A percentile compares a stretch with the other conserved stretches of the same genome.
Evolutionary conservation across 75 land plant genomes (phyloP).

Genomic region (Larix kaempferi): DNA sequence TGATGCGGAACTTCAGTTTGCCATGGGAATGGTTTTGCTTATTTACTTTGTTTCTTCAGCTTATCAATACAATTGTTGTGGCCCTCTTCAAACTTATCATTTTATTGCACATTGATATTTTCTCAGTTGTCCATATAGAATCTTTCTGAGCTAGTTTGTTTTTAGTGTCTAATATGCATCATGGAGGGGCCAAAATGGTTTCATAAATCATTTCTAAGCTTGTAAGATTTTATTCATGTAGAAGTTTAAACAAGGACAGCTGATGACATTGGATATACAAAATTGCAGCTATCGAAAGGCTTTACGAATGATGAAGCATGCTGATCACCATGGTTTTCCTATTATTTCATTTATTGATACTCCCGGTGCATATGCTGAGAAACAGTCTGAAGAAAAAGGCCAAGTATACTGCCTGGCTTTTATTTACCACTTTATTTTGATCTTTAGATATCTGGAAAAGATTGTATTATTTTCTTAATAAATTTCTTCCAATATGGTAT

Average conservation of each 20-base stretch:
- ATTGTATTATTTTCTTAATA: not conserved
- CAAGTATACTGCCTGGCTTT: slow-evolving; percentile 46
- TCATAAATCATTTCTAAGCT: not conserved
- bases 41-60: not conserved
- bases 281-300: slow-evolving; percentile 83
- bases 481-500: not conserved
- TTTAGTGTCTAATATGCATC: not conserved
- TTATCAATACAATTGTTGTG: not conserved
- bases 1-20: not conserved
- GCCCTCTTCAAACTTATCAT: not conserved
- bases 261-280: not conserved
- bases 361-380: slow-evolving; percentile 92
- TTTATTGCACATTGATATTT: not conserved
- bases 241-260: not conserved
- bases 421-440: slow-evolving; percentile 11
- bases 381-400: slow-evolving; percentile 83
- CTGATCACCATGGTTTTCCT: slow-evolving; percentile 88
- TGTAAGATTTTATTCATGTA: not conserved
- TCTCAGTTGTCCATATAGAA: not conserved
- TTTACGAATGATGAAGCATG: slow-evolving; percentile 85
- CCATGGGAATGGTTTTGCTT: not conserved
- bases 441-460: slow-evolving; percentile 6
- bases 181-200: not conserved
- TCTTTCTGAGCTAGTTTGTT: slow-evolving; percentile 3
- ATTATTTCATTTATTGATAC: slow-evolving; percentile 89